These are phyloP conservation scores for Rhizophora mangle DNA, from an alignment of 345 rosid genomes.

Conservation along the genomic window DNA sequence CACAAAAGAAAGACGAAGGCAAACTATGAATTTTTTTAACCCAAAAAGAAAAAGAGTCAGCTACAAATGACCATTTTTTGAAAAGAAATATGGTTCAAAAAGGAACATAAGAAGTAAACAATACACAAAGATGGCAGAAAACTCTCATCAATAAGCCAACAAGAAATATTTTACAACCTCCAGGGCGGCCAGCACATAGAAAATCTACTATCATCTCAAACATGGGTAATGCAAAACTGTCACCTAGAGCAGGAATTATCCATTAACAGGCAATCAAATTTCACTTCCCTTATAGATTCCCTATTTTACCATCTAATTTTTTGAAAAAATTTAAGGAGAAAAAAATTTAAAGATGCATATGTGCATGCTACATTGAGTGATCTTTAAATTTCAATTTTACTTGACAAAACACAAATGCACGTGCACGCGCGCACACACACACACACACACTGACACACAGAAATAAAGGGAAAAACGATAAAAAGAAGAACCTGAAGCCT, in stretches of 20 bases:
- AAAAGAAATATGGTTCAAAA: too few species aligned
- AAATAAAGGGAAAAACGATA: background rate
- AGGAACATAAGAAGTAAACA: too few species aligned
- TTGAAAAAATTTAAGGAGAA: background rate
- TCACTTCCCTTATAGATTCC: background rate
- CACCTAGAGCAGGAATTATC: background rate
- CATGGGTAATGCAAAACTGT: background rate
- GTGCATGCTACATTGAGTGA: too few species aligned
- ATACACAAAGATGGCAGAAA: background rate
- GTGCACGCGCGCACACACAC: too few species aligned
- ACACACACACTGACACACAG: background rate
- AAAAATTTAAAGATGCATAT: background rate
- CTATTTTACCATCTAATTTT: background rate
- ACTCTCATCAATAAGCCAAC: background rate
- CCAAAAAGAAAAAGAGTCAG: background rate
- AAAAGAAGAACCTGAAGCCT: conserved; percentile 58
- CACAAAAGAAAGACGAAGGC: background rate
- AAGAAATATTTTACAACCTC: background rate
- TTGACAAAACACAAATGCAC: too few species aligned
- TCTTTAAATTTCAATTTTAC: too few species aligned
- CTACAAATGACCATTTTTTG: too few species aligned
- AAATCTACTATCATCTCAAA: background rate
- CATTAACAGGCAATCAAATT: background rate
- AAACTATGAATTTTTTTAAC: background rate
- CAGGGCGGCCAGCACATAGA: background rate